Conservation (phyloP, 768 basidiomycete genomes). For the Ramaria sp. region DNA sequence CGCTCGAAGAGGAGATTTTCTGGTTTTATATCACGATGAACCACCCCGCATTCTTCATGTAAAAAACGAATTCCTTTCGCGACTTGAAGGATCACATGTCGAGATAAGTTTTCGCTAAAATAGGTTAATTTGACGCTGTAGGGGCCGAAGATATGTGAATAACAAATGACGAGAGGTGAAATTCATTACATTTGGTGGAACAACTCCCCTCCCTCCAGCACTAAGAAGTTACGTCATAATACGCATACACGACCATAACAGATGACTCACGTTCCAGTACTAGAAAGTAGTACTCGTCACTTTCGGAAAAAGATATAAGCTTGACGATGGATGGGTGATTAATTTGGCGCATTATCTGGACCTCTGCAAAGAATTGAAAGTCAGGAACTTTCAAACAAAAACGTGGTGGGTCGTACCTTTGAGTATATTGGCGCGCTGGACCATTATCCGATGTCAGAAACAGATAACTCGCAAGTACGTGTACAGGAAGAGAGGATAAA, state of each 20-base stretch:
- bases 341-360: slow-evolving; percentile 96
- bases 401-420: slow-evolving; percentile 48
- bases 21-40: slow-evolving; percentile 98
- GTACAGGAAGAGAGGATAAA: slow-evolving; percentile 15
- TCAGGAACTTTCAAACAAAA: not conserved
- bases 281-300: slow-evolving; percentile 86
- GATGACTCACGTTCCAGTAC: slow-evolving; percentile 70
- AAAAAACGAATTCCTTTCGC: slow-evolving; percentile 89
- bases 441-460: slow-evolving; percentile 11
- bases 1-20: slow-evolving; percentile 92
- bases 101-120: slow-evolving; percentile 93
- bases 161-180: not conserved
- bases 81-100: slow-evolving; percentile 95
- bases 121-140: slow-evolving; percentile 88
- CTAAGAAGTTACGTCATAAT: slow-evolving; percentile 27
- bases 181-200: slow-evolving; percentile 75
- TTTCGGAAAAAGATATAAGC: slow-evolving; percentile 86
- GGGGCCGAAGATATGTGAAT: not conserved
- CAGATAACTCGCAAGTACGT: slow-evolving; percentile 9
- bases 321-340: slow-evolving; percentile 91
- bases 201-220: slow-evolving; percentile 96
- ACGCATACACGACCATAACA: not conserved
- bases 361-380: slow-evolving; percentile 45
- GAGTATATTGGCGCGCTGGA: slow-evolving; percentile 90
- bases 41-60: slow-evolving; percentile 95